Percentiles rank a stretch among this genome's conserved stretches.
These are phyloP conservation scores for Gautieria morchelliformis DNA, from an alignment of 768 basidiomycete genomes.

Conservation along the genomic window DNA sequence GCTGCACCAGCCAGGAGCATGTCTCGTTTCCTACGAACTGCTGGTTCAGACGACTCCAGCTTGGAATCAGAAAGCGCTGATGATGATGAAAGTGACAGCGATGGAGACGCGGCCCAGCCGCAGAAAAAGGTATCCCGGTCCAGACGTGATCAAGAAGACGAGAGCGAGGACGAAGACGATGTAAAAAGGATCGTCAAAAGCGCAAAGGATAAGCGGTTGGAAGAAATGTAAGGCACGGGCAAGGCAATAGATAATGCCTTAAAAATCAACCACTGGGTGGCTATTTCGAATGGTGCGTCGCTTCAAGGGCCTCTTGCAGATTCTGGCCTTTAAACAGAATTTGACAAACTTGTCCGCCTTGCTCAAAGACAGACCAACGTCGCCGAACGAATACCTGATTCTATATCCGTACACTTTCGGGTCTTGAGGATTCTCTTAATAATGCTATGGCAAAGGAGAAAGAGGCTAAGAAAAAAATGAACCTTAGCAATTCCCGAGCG, in stretches of 20 bases:
- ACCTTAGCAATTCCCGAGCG: conserved; percentile 85
- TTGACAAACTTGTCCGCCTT: conserved; percentile 90
- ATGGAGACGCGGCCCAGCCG: conserved; percentile 26
- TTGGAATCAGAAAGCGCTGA: conserved; percentile 44
- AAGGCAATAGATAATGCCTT: conserved; percentile 89
- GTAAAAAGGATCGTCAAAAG: conserved; percentile 67
- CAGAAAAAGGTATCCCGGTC: conserved; percentile 27
- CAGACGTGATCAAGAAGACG: conserved; percentile 36
- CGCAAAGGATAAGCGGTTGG: conserved; percentile 84
- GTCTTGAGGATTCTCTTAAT: conserved; percentile 70
- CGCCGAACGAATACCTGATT: conserved; percentile 80
- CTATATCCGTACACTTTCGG: conserved; percentile 64
- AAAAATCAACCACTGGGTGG: conserved; percentile 96
- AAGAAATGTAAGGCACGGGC: conserved; percentile 90
- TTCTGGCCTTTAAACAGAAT: conserved; percentile 46
- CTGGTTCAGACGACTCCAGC: conserved; percentile 40
- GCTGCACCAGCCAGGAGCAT: conserved; percentile 46
- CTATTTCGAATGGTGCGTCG: conserved; percentile 72
- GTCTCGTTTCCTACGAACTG: conserved; percentile 66
- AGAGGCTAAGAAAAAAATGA: conserved; percentile 93
- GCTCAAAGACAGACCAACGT: conserved; percentile 80
- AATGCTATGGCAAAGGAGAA: conserved; percentile 76
- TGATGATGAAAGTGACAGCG: conserved; percentile 44
- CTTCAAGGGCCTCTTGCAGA: conserved; percentile 7
- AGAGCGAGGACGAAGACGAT: conserved; percentile 53